Base-by-base conservation (phyloP, 345 rosid species). In the Eucalyptus lansdowneana region DNA sequence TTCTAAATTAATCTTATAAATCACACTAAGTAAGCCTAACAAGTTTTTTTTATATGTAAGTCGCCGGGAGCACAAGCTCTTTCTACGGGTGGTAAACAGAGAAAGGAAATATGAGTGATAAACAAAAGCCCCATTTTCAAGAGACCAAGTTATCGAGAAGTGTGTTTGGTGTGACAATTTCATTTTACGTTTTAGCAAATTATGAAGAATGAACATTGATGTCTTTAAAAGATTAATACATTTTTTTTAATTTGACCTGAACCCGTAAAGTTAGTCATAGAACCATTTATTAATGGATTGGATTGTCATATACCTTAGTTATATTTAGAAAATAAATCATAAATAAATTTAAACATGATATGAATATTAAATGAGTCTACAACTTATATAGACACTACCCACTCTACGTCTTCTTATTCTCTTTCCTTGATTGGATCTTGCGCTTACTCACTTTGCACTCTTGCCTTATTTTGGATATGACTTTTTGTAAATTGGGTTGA, bases 351-450 rank as follows among this genome's bases (percentile, higher is more conserved):
- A 51, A 51, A 51, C 22, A 7, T 7, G 9, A 51, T 51, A 51
- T 51, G 2, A 4, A 7, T 19, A 51, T 51, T 51, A 51, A 51
- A 51, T 51, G 56, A 4, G 22, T 51, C 54, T 51, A 51, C 22
- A 3, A 17, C 56, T 51, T 17, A 51, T 51, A 51, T 17, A 51
- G 56, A 51, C 1, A 0, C 9, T 51, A 51, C 56, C 4, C 22
- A 3, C 56, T 54, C 27, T 54, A 54, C 1, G 27, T 22, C 60
- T 54, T 54, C 60, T 22, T 22, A 8, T 22, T 54, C 27, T 54
- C 5, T 9, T 0, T 54, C 5, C 12, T 22, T 54, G 2, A 21
- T 0, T 54, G 1, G 11, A 54, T 21, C 22, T 3, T 51, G 0
- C 4, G 4, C 4, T 51, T 51, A 17, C 22, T 51, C 56, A 51